phyloP scores from a whole-genome alignment of 495 filamentous ascomycete genomes.

The Jackrogersella multiformis region DNA sequence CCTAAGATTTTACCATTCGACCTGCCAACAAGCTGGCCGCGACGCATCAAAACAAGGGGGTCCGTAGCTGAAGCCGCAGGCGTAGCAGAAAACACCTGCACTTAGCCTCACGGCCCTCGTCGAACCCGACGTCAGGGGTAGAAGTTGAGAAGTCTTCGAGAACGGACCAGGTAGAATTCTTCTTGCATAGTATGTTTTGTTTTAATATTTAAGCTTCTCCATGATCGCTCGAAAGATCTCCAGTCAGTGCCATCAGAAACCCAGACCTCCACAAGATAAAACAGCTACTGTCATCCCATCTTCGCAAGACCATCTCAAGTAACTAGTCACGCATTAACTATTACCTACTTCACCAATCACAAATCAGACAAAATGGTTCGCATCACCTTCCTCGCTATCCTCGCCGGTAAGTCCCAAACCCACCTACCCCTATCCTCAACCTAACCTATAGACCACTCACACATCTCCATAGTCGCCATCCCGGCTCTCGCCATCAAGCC shows the following conservation, averaged over 20 bases:
- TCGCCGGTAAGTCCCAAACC: slow-evolving; percentile 43
- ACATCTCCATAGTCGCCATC: slow-evolving; percentile 20
- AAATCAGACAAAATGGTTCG: slow-evolving; percentile 48
- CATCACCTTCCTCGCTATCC: slow-evolving; percentile 45
- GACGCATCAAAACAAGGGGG: slow-evolving; percentile 39
- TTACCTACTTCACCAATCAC: not conserved
- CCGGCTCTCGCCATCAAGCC: slow-evolving; percentile 39
- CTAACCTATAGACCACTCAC: slow-evolving; percentile 16
- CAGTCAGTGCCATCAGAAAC: slow-evolving; percentile 12
- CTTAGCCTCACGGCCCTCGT: slow-evolving; percentile 35
- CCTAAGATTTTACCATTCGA: slow-evolving; percentile 5
- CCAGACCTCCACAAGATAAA: slow-evolving; percentile 18
- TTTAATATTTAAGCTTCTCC: slow-evolving; percentile 33
- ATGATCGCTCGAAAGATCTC: slow-evolving; percentile 35
- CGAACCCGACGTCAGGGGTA: slow-evolving; percentile 31
- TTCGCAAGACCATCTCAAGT: slow-evolving; percentile 9
- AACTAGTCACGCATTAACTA: not conserved
- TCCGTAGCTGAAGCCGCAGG: slow-evolving; percentile 35
- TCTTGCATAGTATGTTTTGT: not conserved
- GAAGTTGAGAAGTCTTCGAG: slow-evolving; percentile 4
- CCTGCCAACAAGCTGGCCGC: slow-evolving; percentile 17
- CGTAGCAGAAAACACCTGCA: slow-evolving; percentile 28
- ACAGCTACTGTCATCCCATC: slow-evolving; percentile 20
- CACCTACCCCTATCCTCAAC: not conserved
- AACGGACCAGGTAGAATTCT: slow-evolving; percentile 2